phyloP scores from a whole-genome alignment of 495 filamentous ascomycete species.

The Neurospora sp. region DNA sequence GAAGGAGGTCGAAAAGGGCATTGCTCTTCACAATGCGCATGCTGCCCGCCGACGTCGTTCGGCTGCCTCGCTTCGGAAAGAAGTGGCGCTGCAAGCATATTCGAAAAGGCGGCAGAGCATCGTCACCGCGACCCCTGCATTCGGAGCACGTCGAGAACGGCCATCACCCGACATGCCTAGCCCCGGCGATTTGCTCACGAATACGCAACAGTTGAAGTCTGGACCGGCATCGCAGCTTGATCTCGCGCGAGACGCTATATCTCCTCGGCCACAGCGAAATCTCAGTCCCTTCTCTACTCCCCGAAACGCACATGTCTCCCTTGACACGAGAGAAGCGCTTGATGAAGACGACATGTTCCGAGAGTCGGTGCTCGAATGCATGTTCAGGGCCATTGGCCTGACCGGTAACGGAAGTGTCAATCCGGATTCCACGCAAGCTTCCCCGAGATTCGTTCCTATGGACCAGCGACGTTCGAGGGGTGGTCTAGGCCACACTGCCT shows the following conservation, averaged over 20 bases:
- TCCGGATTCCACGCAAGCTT: conserved; percentile 70
- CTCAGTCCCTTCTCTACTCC: conserved; percentile 49
- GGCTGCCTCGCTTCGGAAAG: conserved; percentile 66
- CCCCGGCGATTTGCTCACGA: conserved; percentile 72
- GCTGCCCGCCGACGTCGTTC: conserved; percentile 58
- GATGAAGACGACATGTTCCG: conserved; percentile 84
- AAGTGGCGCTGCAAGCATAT: conserved; percentile 64
- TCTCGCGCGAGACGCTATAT: conserved; percentile 19
- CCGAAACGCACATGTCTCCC: conserved; percentile 38
- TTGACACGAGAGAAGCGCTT: conserved; percentile 62
- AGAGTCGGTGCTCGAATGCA: conserved; percentile 85
- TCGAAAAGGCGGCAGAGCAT: conserved; percentile 27
- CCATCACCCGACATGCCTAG: conserved; percentile 39
- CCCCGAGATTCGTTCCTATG: conserved; percentile 75
- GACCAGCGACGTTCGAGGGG: conserved; percentile 79
- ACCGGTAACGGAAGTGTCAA: conserved; percentile 53
- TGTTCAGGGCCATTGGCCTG: conserved; percentile 88
- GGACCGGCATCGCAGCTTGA: conserved; percentile 8
- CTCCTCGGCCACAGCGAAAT: conserved; percentile 52
- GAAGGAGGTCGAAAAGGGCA: conserved; percentile 85
- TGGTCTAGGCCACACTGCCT: conserved; percentile 72
- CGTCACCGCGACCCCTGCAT: background rate
- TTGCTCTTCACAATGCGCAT: conserved; percentile 79
- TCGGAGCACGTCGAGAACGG: conserved; percentile 12
- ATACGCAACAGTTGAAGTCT: conserved; percentile 44